These are phyloP conservation scores for Phytophthora crassamura DNA, from an alignment of 352 stramenopile genomes.

Conservation along the genomic window DNA sequence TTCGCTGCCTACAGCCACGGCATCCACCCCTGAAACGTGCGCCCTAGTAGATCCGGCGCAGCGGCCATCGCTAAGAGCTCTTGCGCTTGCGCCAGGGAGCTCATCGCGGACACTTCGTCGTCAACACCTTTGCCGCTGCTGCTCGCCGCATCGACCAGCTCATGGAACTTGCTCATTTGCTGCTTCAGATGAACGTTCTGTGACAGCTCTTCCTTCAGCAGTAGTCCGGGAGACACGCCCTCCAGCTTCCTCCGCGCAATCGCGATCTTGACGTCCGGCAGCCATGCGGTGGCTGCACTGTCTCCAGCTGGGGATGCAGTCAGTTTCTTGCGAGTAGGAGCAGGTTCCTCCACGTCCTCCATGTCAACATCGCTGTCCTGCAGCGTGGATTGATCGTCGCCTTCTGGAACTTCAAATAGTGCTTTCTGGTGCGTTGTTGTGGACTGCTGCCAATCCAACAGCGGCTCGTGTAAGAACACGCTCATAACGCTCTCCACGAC, in stretches of 20 bases:
- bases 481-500: conserved; percentile 91
- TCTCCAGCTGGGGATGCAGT: conserved; percentile 5
- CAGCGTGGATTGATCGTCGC: conserved; percentile 30
- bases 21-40: conserved; percentile 87
- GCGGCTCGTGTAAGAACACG: conserved; percentile 91
- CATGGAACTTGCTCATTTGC: conserved; percentile 64
- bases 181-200: conserved; percentile 73
- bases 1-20: conserved; percentile 54
- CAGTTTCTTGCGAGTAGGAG: conserved; percentile 10
- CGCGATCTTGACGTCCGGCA: conserved; percentile 81
- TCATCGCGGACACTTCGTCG: conserved; percentile 43
- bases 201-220: conserved; percentile 78
- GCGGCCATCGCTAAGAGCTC: conserved; percentile 85
- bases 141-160: conserved; percentile 54
- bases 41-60: conserved; percentile 79
- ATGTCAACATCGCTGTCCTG: conserved; percentile 46
- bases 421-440: conserved; percentile 67
- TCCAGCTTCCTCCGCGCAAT: conserved; percentile 81
- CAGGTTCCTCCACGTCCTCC: conserved; percentile 27
- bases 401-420: conserved; percentile 47
- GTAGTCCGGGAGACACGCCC: conserved; percentile 63
- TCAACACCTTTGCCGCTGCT: conserved; percentile 1
- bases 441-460: conserved; percentile 91
- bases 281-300: conserved; percentile 45
- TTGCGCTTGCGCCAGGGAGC: conserved; percentile 78